Evolutionary conservation across 306 rosid species (phyloP).

Genomic region (Malus orientalis): DNA sequence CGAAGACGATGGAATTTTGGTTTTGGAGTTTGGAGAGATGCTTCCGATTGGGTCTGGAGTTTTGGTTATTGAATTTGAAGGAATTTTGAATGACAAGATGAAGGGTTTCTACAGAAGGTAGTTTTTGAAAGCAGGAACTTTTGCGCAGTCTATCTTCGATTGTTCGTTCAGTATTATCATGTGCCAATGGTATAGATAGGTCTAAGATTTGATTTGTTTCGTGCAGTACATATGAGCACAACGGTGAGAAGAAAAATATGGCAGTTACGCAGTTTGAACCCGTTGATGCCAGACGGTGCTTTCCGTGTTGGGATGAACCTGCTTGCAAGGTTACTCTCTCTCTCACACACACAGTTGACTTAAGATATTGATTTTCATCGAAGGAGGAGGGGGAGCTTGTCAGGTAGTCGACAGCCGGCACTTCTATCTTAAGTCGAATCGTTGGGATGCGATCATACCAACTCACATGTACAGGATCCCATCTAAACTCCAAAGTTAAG

Average conservation of each 20-base stretch:
- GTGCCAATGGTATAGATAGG: too few species aligned
- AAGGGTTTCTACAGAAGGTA: neutral
- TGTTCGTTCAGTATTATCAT: too few species aligned
- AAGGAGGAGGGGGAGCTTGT: too few species aligned
- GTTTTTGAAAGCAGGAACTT: neutral
- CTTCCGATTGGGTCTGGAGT: neutral
- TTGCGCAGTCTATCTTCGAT: too few species aligned
- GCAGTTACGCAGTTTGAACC: neutral
- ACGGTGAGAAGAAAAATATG: neutral
- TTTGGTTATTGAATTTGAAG: neutral
- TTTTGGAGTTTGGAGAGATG: neutral
- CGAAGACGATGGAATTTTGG: neutral
- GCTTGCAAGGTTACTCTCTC: neutral
- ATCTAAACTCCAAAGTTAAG: too few species aligned
- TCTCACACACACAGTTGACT: neutral
- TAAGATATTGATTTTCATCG: too few species aligned
- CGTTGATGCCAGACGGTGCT: neutral
- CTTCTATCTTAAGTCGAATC: too few species aligned
- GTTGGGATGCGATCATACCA: too few species aligned
- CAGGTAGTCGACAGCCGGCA: too few species aligned
- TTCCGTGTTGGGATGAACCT: neutral
- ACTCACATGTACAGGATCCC: too few species aligned
- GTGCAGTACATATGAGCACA: neutral
- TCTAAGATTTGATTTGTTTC: too few species aligned
- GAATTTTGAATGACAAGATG: neutral